Conservation (phyloP, 805 yeast genomes). For the Candida railenensis region DNA sequence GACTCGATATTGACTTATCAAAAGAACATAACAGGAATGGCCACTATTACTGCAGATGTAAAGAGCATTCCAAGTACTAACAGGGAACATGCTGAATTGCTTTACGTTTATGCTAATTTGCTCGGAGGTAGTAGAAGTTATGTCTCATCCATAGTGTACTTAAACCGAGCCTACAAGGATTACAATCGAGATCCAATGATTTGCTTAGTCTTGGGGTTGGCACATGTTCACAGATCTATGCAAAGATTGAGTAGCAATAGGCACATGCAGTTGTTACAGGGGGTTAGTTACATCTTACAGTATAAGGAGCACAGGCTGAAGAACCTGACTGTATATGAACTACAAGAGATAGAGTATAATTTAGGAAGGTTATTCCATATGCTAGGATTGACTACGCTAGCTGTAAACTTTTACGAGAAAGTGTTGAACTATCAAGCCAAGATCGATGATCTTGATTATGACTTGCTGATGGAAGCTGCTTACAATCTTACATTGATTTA, state of each 20-base stretch:
- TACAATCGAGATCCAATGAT: conserved; percentile 78
- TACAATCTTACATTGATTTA: conserved; percentile 79
- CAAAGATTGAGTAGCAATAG: conserved; percentile 85
- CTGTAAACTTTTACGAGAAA: conserved; percentile 68
- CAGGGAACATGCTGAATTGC: conserved; percentile 55
- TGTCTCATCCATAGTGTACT: conserved; percentile 76
- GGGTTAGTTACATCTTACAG: conserved; percentile 72
- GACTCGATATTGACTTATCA: conserved; percentile 60
- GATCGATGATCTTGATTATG: conserved; percentile 47
- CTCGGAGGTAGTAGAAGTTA: conserved; percentile 81
- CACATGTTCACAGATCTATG: conserved; percentile 86
- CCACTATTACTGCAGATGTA: conserved; percentile 61
- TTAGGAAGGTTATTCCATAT: conserved; percentile 83
- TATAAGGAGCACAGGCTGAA: conserved; percentile 55
- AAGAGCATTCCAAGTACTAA: conserved; percentile 22
- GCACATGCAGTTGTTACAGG: conserved; percentile 85
- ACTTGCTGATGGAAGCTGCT: conserved; percentile 76
- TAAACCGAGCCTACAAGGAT: conserved; percentile 65
- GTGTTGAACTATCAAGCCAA: conserved; percentile 50
- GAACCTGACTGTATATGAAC: conserved; percentile 44
- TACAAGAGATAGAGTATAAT: conserved; percentile 80
- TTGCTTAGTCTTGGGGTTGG: conserved; percentile 69
- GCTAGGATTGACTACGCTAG: conserved; percentile 72
- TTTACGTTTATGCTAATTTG: conserved; percentile 77
- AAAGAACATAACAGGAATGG: conserved; percentile 71